Conservation (phyloP, 495 filamentous ascomycete genomes). For the Symbiotaphrina buchneri region DNA sequence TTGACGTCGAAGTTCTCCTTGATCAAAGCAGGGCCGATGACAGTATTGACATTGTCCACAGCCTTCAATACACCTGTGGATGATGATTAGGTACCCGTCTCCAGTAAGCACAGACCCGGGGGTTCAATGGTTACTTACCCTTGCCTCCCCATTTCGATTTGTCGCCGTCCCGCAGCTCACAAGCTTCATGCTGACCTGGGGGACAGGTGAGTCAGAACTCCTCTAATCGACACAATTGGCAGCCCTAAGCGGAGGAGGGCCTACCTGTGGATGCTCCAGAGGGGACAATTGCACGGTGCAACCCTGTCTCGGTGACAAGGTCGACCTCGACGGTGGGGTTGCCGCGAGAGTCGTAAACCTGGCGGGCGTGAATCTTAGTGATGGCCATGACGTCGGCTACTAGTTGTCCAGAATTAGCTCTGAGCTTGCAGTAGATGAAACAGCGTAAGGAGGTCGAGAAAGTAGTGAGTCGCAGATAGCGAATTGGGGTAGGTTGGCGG, state of each 20-base stretch:
- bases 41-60: conserved; percentile 85
- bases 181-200: conserved; percentile 86
- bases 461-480: background rate
- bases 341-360: conserved; percentile 98
- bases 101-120: background rate
- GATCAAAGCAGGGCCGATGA: conserved; percentile 81
- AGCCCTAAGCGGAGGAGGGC: conserved; percentile 11
- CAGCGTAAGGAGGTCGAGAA: background rate
- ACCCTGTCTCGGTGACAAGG: conserved; percentile 84
- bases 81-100: too few relatives aligned
- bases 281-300: conserved; percentile 96
- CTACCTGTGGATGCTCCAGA: conserved; percentile 91
- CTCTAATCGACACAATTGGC: background rate
- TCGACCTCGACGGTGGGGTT: conserved; percentile 95
- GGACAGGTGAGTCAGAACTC: background rate
- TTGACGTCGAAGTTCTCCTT: conserved; percentile 87
- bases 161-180: conserved; percentile 96
- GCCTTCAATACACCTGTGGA: conserved; percentile 60
- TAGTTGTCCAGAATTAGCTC: too few relatives aligned
- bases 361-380: conserved; percentile 94
- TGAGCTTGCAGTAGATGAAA: too few relatives aligned
- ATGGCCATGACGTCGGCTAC: conserved; percentile 94
- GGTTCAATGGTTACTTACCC: conserved; percentile 21
- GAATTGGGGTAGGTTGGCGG: background rate
- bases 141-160: conserved; percentile 94